phyloP scores from a whole-genome alignment of 495 filamentous ascomycete species.

The Penicillium angulare region DNA sequence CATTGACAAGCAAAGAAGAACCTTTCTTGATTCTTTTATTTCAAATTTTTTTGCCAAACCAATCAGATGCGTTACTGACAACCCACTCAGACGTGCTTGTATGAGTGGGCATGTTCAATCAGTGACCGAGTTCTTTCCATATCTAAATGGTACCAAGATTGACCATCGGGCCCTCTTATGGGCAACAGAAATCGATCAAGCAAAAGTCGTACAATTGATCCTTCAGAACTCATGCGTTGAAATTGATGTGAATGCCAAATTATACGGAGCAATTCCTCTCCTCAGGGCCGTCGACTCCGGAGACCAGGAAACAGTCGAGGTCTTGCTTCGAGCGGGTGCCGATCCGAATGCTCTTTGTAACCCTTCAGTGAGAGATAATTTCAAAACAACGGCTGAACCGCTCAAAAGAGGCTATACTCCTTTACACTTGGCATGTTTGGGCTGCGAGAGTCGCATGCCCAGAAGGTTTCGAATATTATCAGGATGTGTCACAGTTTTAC shows the following conservation, averaged over 20 bases:
- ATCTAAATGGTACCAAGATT: not conserved
- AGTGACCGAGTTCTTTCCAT: slow-evolving; percentile 17
- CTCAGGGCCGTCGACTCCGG: slow-evolving; percentile 15
- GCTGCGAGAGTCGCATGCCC: not conserved
- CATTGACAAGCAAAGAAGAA: slow-evolving; percentile 14
- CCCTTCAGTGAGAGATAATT: not conserved
- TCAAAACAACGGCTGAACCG: not conserved
- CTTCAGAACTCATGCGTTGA: slow-evolving; percentile 11
- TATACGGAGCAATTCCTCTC: not conserved
- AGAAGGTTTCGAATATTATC: not conserved
- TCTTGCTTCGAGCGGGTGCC: slow-evolving; percentile 21
- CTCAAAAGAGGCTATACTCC: slow-evolving; percentile 14
- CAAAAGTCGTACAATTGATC: slow-evolving; percentile 10
- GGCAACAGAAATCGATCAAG: slow-evolving; percentile 12
- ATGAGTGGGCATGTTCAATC: slow-evolving; percentile 9
- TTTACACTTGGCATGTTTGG: slow-evolving; percentile 15
- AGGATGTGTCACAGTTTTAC: slow-evolving; percentile 8
- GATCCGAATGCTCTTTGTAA: slow-evolving; percentile 17
- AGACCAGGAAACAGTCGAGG: slow-evolving; percentile 11
- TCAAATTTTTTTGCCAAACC: too few relatives aligned
- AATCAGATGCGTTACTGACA: slow-evolving; percentile 14
- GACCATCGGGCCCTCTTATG: slow-evolving; percentile 11
- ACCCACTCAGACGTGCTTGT: slow-evolving; percentile 22
- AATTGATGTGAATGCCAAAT: slow-evolving; percentile 13
- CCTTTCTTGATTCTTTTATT: slow-evolving; percentile 16